Base-by-base conservation (phyloP, 2,329 filamentous ascomycete genomes). In the Fusarium goolgardi region DNA sequence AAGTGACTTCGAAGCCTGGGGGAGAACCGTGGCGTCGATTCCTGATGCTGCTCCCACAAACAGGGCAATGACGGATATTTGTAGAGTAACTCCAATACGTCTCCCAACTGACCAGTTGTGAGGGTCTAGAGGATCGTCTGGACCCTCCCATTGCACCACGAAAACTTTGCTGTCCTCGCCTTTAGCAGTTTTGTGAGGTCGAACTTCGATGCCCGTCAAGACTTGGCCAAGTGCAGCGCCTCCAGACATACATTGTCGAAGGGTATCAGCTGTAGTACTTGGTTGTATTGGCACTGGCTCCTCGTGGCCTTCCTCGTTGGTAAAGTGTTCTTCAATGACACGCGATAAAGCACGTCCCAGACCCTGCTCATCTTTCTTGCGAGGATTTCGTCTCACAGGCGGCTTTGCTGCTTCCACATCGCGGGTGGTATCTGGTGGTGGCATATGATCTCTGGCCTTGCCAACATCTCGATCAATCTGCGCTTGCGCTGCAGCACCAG, bases 11-110 rank as follows among this genome's bases (percentile, higher is more conserved):
- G 80, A 78, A 0, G 82, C 84, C 62, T 84, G 80, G 0, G 77
- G 77, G 0, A 85, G 64, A 1, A 83, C 82, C 0, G 79, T 80
- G 1, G 83, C 82, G 55, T 87, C 84, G 40, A 88, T 86, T 0
- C 84, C 82, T 6, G 82, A 84, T 0, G 85, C 84, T 2, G 82
- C 77, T 5, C 81, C 81, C 0, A 87, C 84, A 1, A 84, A 79
- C 29, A 84, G 81, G 1, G 79, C 84, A 31, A 89, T 84, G 4
- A 76, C 53, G 0, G 81, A 80, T 5, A 85, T 80, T 16, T 83
- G 75, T 0, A 82, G 50, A 0, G 81, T 84, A 2, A 78, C 78
- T 7, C 74, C 68, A 7, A 82, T 66, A 2, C 81, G 77, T 9
- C 72, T 75, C 4, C 60, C 47, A n/a, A 83, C 31, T 1, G 77